Evolutionary conservation across 2,329 filamentous ascomycete genomes (phyloP), one percentile per base, ranked within the genome.

Genomic region (Rhinocladiella mackenziei): DNA sequence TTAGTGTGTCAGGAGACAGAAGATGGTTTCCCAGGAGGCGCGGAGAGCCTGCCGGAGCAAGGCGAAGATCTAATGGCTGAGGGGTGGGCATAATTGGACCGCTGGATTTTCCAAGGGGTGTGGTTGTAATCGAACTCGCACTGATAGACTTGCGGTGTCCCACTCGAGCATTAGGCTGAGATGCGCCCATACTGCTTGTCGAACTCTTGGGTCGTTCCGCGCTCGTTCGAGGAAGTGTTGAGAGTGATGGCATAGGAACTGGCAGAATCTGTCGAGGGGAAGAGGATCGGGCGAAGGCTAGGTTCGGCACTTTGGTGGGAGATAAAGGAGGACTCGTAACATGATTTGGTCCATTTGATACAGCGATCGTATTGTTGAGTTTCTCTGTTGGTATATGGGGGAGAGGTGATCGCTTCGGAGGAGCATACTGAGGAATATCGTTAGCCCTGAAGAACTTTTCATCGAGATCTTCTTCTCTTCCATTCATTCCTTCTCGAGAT

Each of bases 361-460:
- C 30, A 38, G 19, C 9, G 26, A 22, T 17, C 15, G 30, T 9
- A 14, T 14, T 28, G 15, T 19, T 30, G 17, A 28, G 20, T n/a
- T 20, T 38, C 4, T 37, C 31, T 28, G 40, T 34, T 11, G 30
- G 11, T 8, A 47, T 28, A 30, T 38, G 40, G 10, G 36, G 44
- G 11, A 48, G 44, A 22, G 34, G 19, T 13, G 37, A 20, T 17
- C 40, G 48, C 23, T 42, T 48, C 2, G 44, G 8, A 9, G 31
- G 35, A 20, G 20, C 32, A 17, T 73, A 47, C 43, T 81, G 75
- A 2, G 77, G 75, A 10, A 69, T 68, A 20, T 81, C 81, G 62
- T 86, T 84, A 48, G 83, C 85, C 61, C 88, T 84, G 62, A 89
- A 80, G 69, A 89, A 54, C 26, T 55, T 55, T 13, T 48, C 45